Evolutionary conservation across 164 flowering plant genomes (phyloP).

Genomic region (Vitis riparia): DNA sequence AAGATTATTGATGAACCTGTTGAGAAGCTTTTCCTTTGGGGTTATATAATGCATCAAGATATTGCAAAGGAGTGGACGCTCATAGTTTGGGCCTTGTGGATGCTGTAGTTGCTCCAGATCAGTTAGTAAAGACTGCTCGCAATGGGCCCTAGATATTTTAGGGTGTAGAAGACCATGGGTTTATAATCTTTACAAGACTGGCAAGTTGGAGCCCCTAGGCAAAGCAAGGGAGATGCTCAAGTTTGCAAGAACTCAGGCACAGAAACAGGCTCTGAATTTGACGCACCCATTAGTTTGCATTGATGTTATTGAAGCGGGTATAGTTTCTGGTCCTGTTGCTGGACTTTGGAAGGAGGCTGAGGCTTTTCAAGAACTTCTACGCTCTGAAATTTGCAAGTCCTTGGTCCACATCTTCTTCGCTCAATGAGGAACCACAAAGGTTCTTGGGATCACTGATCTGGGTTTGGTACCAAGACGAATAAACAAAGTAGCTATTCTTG

Average conservation of each 20-base stretch:
- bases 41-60: constrained; percentile 32
- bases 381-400: constrained; percentile 60
- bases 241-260: constrained; percentile 72
- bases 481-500: constrained; percentile 79
- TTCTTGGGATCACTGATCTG: constrained; percentile 79
- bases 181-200: constrained; percentile 68
- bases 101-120: constrained; percentile 62
- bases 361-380: constrained; percentile 46
- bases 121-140: constrained; percentile 65
- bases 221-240: constrained; percentile 81
- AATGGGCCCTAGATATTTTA: constrained; percentile 79
- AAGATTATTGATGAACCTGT: constrained; percentile 60
- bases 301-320: constrained; percentile 74
- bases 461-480: constrained; percentile 78
- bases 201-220: constrained; percentile 76
- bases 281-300: constrained; percentile 73
- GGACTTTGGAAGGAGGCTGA: constrained; percentile 72
- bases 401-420: constrained; percentile 71
- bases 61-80: constrained; percentile 67
- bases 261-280: constrained; percentile 77
- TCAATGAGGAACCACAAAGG: constrained; percentile 83
- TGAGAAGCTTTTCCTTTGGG: constrained; percentile 89
- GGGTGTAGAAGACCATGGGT: constrained; percentile 75
- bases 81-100: constrained; percentile 74
- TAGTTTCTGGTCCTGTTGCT: constrained; percentile 68